Evolutionary conservation across 768 basidiomycete genomes (phyloP).

Genomic region (Podaxis sp.): DNA sequence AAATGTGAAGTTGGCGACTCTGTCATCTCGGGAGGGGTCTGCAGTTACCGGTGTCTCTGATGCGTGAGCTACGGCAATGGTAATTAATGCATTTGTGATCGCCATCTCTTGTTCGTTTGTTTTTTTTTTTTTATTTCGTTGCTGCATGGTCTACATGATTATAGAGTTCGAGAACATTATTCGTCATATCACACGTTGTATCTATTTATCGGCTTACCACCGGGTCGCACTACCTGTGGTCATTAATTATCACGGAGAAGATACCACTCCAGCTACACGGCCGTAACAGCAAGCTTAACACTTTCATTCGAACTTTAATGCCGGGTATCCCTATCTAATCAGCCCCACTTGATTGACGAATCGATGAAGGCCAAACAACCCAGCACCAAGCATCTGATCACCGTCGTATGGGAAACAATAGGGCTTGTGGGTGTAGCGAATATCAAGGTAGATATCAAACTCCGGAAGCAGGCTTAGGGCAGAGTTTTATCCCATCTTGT

Average conservation of each 20-base stretch:
- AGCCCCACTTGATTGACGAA: background rate
- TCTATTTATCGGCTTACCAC: background rate
- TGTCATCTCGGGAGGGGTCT: background rate
- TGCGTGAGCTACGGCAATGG: background rate
- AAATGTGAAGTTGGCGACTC: background rate
- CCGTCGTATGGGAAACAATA: too few species aligned
- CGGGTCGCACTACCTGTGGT: background rate
- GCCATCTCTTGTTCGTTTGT: background rate
- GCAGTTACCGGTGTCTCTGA: background rate
- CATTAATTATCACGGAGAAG: background rate
- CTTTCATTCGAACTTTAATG: background rate
- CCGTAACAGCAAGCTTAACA: background rate
- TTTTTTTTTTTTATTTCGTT: background rate
- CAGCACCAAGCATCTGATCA: background rate
- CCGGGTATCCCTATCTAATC: background rate
- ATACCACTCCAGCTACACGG: too few species aligned
- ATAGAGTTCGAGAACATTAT: background rate
- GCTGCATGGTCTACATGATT: background rate
- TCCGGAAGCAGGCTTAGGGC: too few species aligned
- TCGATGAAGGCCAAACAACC: background rate
- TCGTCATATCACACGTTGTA: background rate
- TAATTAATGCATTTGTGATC: background rate
- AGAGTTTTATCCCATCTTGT: too few species aligned
- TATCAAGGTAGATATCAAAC: too few species aligned
- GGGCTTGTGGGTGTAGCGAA: too few species aligned